A percentile compares a stretch with the other conserved stretches of the same genome.
Conservation (phyloP, 257 asterid genomes). For the Jacaranda mimosifolia region DNA sequence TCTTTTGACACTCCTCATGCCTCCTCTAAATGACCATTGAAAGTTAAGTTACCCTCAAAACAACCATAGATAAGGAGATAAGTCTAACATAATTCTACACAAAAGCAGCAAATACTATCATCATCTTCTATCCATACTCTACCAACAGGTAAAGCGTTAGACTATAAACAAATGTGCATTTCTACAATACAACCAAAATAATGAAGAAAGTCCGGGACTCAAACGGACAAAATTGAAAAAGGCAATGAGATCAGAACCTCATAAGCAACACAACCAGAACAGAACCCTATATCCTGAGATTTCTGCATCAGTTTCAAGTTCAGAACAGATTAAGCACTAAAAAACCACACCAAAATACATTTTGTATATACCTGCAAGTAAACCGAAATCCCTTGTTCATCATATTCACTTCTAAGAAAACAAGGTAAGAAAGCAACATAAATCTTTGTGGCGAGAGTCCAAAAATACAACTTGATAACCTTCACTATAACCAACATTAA, state of each 20-base stretch:
- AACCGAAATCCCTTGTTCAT: slow-evolving; percentile 7
- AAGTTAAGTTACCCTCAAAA: slow-evolving; percentile 1
- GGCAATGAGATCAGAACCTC: not conserved
- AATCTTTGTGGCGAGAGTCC: not conserved
- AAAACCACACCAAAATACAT: slow-evolving; percentile 5
- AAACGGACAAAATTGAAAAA: not conserved
- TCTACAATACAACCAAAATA: too few relatives aligned
- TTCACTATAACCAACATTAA: not conserved
- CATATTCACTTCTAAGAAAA: not conserved
- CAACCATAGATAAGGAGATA: not conserved
- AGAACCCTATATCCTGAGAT: not conserved
- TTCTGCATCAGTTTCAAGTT: slow-evolving; percentile 15
- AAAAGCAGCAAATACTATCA: too few relatives aligned
- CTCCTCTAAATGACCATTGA: slow-evolving; percentile 15
- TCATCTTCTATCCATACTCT: too few relatives aligned
- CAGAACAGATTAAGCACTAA: not conserved
- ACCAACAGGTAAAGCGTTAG: too few relatives aligned
- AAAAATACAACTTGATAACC: not conserved
- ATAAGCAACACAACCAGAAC: not conserved
- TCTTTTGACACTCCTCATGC: not conserved
- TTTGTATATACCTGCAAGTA: not conserved
- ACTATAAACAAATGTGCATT: too few relatives aligned
- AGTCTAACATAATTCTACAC: too few relatives aligned
- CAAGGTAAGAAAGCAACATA: not conserved
- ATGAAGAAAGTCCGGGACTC: too few relatives aligned